Evolutionary conservation across 305 asterid genomes (phyloP).

Genomic region (Euphrasia arctica): DNA sequence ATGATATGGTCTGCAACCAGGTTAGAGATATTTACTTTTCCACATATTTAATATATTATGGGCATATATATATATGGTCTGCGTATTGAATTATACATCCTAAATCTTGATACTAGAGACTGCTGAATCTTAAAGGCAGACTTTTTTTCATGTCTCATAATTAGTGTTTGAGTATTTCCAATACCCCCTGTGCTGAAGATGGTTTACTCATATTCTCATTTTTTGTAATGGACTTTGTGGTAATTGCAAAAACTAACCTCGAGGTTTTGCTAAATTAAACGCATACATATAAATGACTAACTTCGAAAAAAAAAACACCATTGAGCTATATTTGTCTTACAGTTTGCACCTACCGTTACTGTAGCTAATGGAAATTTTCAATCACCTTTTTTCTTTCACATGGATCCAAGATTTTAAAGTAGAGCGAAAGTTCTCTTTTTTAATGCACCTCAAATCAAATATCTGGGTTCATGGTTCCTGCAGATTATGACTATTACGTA

Average conservation of each 20-base stretch:
- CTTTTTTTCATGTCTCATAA: constrained; percentile 1
- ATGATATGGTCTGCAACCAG: constrained; percentile 98
- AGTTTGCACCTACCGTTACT: no score
- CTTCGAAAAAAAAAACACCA: no score
- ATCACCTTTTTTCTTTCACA: no score
- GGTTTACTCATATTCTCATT: not conserved
- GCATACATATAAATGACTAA: no score
- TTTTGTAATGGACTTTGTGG: not conserved
- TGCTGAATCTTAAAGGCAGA: not conserved
- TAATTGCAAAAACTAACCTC: not conserved
- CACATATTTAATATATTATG: not conserved
- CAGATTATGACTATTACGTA: not conserved
- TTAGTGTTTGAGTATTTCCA: not conserved
- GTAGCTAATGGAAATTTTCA: no score
- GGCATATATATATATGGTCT: not conserved
- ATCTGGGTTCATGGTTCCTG: not conserved
- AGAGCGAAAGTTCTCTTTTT: not conserved
- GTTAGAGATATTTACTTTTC: constrained; percentile 28
- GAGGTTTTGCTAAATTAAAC: not conserved
- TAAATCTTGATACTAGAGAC: not conserved
- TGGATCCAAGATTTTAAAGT: not conserved
- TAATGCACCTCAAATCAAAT: not conserved
- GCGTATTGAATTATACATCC: constrained; percentile 7
- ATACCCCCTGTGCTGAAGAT: not conserved
- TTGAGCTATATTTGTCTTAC: no score